Evolutionary conservation across 768 basidiomycete species (phyloP), one percentile per base, ranked within the genome.

Genomic region (Rhodotorula sphaerocarpa): DNA sequence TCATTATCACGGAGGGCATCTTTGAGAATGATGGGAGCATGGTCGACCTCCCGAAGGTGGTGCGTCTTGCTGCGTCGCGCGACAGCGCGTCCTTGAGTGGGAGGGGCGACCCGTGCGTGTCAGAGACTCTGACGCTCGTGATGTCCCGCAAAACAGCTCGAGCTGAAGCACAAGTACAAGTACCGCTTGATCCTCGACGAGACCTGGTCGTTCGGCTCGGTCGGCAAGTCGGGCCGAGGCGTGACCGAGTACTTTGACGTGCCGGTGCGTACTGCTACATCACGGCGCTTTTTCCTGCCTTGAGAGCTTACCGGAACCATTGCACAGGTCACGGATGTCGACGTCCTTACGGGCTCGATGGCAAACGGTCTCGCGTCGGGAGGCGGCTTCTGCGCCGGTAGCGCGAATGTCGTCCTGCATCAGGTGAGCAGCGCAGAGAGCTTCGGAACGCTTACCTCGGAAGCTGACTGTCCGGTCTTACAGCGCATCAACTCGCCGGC

Each of bases 351-450:
- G 3, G 93, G 91, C 5, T 92, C 89, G 30, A 81, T 89, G 63
- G 86, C 91, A 0, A 90, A 81, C 42, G 86, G 87, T 20, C 81
- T 97, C 25, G 83, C 82, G 62, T 83, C 92, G 1, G 80, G 81
- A 3, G 95, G 93, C 51, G 95, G 95, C 2, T 99, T 97, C 81
- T 97, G 93, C 72, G 90, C 90, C 5, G 95, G 95, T 30, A 86
- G 87, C 2, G 75, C 76, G 23, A 80, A 83, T 44, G 87, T 95
- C 34, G 83, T 90, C 28, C 83, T 88, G 66, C 93, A 99, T 73
- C 93, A 91, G 80, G 88, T 86, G 69, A 27, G 76, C 55, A 12
- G 15, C 30, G 3, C 21, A 27, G 3, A 10, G 18, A 39, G 10
- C 9, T 18, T 30, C 12, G 21, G 18, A 36, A 2, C 5, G 20